These are phyloP conservation scores for Ophiosphaerella korrae DNA, from an alignment of 2,329 filamentous ascomycete species.

Conservation along the genomic window DNA sequence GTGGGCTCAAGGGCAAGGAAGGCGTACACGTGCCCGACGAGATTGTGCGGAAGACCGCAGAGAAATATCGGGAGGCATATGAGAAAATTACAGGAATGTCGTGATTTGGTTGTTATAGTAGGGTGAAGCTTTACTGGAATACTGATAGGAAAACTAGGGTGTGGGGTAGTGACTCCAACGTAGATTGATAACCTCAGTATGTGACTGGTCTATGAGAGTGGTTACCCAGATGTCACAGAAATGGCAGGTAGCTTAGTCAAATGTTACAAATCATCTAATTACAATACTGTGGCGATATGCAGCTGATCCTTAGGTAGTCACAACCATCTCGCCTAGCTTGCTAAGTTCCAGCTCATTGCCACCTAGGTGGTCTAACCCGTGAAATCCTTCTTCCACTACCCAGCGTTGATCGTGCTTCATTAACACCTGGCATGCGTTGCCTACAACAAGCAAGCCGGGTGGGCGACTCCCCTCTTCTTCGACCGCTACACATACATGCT, in stretches of 20 bases:
- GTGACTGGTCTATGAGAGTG: too few relatives aligned
- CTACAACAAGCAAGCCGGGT: conserved; percentile 85
- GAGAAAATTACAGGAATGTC: conserved; percentile 65
- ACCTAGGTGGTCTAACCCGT: conserved; percentile 63
- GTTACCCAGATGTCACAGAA: too few relatives aligned
- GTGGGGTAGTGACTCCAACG: too few relatives aligned
- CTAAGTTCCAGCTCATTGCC: conserved; percentile 29
- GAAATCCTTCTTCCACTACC: conserved; percentile 87
- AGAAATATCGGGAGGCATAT: conserved; percentile 78
- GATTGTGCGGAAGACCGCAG: conserved; percentile 69
- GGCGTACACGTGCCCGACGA: conserved; percentile 75
- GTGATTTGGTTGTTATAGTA: too few relatives aligned
- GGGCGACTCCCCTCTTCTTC: conserved; percentile 88
- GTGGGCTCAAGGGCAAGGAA: conserved; percentile 76
- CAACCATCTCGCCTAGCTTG: conserved; percentile 18
- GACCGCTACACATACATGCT: conserved; percentile 78
- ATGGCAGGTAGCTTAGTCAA: too few relatives aligned
- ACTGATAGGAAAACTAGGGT: too few relatives aligned
- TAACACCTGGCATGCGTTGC: conserved; percentile 80
- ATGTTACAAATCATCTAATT: too few relatives aligned
- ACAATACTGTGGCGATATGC: too few relatives aligned
- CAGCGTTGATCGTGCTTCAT: conserved; percentile 69
- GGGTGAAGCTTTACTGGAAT: too few relatives aligned
- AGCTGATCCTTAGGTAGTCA: neutral
- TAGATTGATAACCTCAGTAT: too few relatives aligned